A percentile compares a stretch with the other conserved stretches of the same genome.
Evolutionary conservation across 2,329 filamentous ascomycete genomes (phyloP).

Genomic region (Paraconiothyrium sp.): DNA sequence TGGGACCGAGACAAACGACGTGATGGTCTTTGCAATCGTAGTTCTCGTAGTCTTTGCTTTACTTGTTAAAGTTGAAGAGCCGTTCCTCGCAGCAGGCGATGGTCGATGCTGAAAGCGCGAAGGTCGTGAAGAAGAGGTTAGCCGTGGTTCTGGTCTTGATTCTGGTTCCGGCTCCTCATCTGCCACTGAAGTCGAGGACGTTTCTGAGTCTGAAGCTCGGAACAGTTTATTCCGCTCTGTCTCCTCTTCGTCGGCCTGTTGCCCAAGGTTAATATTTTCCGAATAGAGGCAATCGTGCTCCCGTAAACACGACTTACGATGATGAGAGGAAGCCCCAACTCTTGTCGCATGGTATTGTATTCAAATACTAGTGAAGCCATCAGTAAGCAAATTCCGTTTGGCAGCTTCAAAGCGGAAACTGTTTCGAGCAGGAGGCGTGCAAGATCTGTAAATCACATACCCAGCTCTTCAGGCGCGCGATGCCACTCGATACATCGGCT

Average conservation of each 20-base stretch:
- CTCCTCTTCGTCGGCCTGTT: slow-evolving; percentile 1
- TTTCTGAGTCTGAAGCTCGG: slow-evolving; percentile 4
- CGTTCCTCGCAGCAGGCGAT: background rate
- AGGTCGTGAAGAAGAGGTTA: background rate
- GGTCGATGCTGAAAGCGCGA: background rate
- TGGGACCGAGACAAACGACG: slow-evolving; percentile 1
- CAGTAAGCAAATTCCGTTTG: background rate
- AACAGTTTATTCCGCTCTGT: background rate
- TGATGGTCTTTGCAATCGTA: background rate
- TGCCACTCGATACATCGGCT: slow-evolving; percentile 16
- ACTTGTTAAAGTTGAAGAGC: background rate
- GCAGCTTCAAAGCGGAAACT: background rate
- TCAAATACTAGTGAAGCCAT: background rate
- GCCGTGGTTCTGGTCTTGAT: background rate
- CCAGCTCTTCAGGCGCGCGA: slow-evolving; percentile 13
- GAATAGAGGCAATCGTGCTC: background rate
- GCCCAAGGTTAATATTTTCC: background rate
- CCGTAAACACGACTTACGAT: slow-evolving; percentile 4
- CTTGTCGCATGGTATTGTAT: slow-evolving; percentile 9
- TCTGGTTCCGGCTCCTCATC: background rate
- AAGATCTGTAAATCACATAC: slow-evolving; percentile 4
- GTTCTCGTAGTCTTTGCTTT: background rate
- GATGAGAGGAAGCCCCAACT: slow-evolving; percentile 8
- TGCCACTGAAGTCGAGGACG: background rate
- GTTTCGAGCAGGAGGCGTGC: background rate